phyloP scores from a whole-genome alignment of 345 rosid genomes.

The Lepidium didymum region DNA sequence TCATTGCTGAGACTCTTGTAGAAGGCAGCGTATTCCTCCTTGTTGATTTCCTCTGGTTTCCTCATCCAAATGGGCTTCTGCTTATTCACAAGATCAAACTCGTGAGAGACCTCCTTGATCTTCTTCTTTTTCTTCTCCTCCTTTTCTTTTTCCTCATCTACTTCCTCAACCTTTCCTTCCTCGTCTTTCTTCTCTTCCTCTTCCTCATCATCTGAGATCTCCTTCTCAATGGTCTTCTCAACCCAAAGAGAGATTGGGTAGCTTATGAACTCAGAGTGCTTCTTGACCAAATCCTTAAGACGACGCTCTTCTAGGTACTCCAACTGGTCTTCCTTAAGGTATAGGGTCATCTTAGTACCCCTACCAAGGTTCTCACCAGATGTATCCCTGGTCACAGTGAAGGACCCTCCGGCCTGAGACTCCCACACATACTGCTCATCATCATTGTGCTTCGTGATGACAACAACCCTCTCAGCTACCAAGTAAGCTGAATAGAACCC shows the following conservation, averaged over 20 bases:
- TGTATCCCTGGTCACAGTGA: conserved; percentile 66
- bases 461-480: conserved; percentile 78
- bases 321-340: conserved; percentile 81
- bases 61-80: conserved; percentile 96
- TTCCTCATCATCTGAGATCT: conserved; percentile 78
- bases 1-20: conserved; percentile 88
- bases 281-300: conserved; percentile 71
- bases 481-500: conserved; percentile 83
- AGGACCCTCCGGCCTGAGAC: conserved; percentile 90
- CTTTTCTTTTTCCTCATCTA: conserved; percentile 61
- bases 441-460: conserved; percentile 72
- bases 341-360: conserved; percentile 67
- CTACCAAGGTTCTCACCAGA: conserved; percentile 67
- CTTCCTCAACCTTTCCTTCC: conserved; percentile 74
- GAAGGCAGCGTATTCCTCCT: conserved; percentile 84
- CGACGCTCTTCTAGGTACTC: conserved; percentile 89
- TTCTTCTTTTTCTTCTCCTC: conserved; percentile 78
- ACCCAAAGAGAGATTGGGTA: conserved; percentile 82
- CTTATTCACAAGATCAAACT: conserved; percentile 72
- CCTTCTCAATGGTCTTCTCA: conserved; percentile 86
- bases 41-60: conserved; percentile 75
- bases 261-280: conserved; percentile 87
- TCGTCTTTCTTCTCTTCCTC: conserved; percentile 72
- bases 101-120: conserved; percentile 80
- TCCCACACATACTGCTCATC: conserved; percentile 87